Base-by-base conservation (phyloP, 2,329 filamentous ascomycete species). In the Aspergillaceae sp. region DNA sequence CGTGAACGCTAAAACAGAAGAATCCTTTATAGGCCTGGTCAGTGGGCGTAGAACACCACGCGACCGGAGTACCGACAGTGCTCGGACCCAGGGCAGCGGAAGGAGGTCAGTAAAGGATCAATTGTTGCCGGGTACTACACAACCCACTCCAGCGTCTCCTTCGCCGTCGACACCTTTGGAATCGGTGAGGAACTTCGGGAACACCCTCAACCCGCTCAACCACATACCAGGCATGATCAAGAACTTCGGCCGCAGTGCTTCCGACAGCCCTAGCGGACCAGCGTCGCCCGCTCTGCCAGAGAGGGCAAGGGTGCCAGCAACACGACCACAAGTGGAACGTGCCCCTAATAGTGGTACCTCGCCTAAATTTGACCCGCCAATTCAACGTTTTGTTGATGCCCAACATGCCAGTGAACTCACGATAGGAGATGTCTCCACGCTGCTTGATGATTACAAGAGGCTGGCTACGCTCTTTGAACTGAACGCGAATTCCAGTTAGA, bases 161-260 rank as follows among this genome's bases (percentile, higher is more conserved):
- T 49, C 60, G 5, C 54, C 51, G 6, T 55, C 58, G 50, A 82
- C 83, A 3, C 82, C 85, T 8, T 78, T 94, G 2, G 87, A 94
- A 52, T 87, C 87, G 8, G 83, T 94, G 72, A 82, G 86, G 45
- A 91, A 79, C 61, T 76, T 94, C 49, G 83, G 87, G 34, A 92
- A 78, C 62, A 83, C 84, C 1, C 72, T 94, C 32, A 94, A 94
- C 57, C 88, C 88, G 3, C 83, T 94, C 63, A 87, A 82, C 40
- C 80, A 87, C 43, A 78, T 94, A 43, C 81, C 84, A 6, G 76
- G 82, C 32, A 88, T 92, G 61, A 84, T 94, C 55, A 80, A 85
- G 46, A 83, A 82, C 1, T 91, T 94, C 56, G 86, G 87, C 28
- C 67, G 69, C 40, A 63, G 53, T 35, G 50, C 60, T 2, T 59